These are phyloP conservation scores for Cutaneotrichosporon daszewskae DNA, from an alignment of 1,284 basidiomycete genomes.

Conservation along the genomic window DNA sequence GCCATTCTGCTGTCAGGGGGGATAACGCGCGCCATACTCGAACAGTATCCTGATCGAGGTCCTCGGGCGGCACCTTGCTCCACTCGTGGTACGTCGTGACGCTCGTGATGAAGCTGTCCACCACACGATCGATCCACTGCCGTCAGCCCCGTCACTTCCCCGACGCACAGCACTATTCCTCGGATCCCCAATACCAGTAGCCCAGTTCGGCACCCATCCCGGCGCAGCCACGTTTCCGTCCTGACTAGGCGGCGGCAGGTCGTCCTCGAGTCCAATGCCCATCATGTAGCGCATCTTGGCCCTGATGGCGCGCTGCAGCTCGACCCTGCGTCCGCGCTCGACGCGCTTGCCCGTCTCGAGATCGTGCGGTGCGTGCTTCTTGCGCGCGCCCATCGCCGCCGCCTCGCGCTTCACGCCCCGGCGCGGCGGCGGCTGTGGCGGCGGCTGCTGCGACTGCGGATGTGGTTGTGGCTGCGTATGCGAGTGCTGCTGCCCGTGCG, in stretches of 20 bases:
- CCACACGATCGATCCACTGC: conserved; percentile 22
- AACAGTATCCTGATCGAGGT: conserved; percentile 19
- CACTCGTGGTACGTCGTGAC: conserved; percentile 8
- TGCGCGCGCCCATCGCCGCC: background rate
- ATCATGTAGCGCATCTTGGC: conserved; percentile 21
- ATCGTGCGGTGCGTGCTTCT: conserved; percentile 6
- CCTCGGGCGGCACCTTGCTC: conserved; percentile 19
- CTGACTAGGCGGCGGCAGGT: conserved; percentile 14
- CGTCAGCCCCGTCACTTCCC: background rate
- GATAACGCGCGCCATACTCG: conserved; percentile 9
- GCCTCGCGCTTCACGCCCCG: background rate
- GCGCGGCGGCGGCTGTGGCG: background rate
- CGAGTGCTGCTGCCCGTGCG: background rate
- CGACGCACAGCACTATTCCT: conserved; percentile 16
- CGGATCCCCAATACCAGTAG: conserved; percentile 10
- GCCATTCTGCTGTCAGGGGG: conserved; percentile 15
- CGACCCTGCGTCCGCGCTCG: conserved; percentile 13
- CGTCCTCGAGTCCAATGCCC: conserved; percentile 17
- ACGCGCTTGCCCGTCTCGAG: conserved; percentile 17
- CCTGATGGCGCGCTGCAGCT: conserved; percentile 20
- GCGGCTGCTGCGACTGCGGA: background rate
- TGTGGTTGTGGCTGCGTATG: background rate
- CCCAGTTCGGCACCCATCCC: conserved; percentile 21
- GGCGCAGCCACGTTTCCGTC: background rate
- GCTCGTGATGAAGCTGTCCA: conserved; percentile 16